phyloP scores from a whole-genome alignment of 495 filamentous ascomycete species.

The Trichoderma orchidacearum region DNA sequence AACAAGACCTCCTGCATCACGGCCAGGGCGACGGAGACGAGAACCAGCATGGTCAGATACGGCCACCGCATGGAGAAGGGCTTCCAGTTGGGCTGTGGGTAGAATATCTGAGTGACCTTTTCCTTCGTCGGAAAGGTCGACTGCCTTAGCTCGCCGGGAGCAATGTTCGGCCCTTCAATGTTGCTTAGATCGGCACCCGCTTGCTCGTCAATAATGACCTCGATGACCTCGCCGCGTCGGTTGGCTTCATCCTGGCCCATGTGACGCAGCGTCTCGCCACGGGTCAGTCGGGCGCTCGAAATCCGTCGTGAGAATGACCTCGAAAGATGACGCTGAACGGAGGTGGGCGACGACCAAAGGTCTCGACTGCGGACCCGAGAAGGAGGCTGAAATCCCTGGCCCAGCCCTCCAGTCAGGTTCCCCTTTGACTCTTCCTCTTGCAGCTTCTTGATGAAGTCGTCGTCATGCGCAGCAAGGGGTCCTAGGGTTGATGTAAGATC shows the following conservation, averaged over 20 bases:
- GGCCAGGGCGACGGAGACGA: slow-evolving; percentile 42
- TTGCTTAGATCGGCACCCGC: slow-evolving; percentile 24
- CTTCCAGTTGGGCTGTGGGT: slow-evolving; percentile 55
- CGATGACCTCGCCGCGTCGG: slow-evolving; percentile 34
- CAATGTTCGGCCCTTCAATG: slow-evolving; percentile 18
- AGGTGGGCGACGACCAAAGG: slow-evolving; percentile 19
- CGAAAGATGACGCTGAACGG: slow-evolving; percentile 14
- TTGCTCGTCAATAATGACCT: slow-evolving; percentile 32
- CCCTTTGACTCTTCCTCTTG: slow-evolving; percentile 31
- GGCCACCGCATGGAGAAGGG: slow-evolving; percentile 56
- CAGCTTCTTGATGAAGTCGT: slow-evolving; percentile 20
- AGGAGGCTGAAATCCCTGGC: slow-evolving; percentile 25
- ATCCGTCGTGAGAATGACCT: slow-evolving; percentile 19
- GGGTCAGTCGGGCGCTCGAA: slow-evolving; percentile 10
- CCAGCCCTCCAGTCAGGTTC: slow-evolving; percentile 34
- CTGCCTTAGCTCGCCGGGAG: slow-evolving; percentile 7
- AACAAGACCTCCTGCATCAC: slow-evolving; percentile 46
- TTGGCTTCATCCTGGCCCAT: slow-evolving; percentile 37
- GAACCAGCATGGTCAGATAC: slow-evolving; percentile 40
- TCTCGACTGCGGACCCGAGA: slow-evolving; percentile 24
- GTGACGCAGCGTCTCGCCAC: slow-evolving; percentile 20
- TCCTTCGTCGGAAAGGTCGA: slow-evolving; percentile 11
- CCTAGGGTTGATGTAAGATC: slow-evolving; percentile 25
- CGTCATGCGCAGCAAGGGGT: slow-evolving; percentile 20
- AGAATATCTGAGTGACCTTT: slow-evolving; percentile 29